Conservation (phyloP, 164 flowering plant genomes). For the Paratinospora sagittata region DNA sequence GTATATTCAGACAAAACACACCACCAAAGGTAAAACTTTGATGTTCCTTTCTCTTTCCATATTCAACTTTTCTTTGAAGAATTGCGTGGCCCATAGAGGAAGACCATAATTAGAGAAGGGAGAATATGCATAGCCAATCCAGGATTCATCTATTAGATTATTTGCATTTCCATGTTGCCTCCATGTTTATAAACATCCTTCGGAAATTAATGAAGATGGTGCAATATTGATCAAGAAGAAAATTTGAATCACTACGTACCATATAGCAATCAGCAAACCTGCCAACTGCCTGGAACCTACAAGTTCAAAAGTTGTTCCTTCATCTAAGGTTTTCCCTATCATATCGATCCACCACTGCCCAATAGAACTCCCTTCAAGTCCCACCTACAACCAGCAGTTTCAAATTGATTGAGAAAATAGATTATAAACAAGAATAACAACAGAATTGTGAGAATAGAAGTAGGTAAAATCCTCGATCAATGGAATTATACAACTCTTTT, state of each 20-base stretch:
- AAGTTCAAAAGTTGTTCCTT: constrained; percentile 70
- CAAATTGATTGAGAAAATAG: not conserved
- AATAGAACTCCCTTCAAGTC: constrained; percentile 86
- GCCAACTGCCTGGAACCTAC: constrained; percentile 98
- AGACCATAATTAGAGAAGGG: not conserved
- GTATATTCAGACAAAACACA: not conserved
- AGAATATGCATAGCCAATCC: not conserved
- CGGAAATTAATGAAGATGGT: not conserved
- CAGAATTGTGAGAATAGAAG: not conserved
- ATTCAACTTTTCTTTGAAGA: not conserved
- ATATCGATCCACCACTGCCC: constrained; percentile 94
- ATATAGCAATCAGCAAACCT: constrained; percentile 78
- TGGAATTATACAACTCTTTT: not conserved
- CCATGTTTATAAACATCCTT: not conserved
- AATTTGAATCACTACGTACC: constrained; percentile 38
- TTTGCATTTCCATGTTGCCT: not conserved
- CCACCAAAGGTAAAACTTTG: not conserved
- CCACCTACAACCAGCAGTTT: constrained; percentile 51
- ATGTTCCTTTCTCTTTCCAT: not conserved
- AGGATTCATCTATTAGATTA: not conserved
- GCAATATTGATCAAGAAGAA: not conserved
- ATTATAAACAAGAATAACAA: not conserved
- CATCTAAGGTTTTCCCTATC: constrained; percentile 81
- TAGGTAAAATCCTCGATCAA: not conserved
- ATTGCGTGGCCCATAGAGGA: not conserved